A percentile compares a stretch with the other conserved stretches of the same genome.
phyloP scores from a whole-genome alignment of 1,139 yeast genomes.

The Meyerozyma smithsonii region DNA sequence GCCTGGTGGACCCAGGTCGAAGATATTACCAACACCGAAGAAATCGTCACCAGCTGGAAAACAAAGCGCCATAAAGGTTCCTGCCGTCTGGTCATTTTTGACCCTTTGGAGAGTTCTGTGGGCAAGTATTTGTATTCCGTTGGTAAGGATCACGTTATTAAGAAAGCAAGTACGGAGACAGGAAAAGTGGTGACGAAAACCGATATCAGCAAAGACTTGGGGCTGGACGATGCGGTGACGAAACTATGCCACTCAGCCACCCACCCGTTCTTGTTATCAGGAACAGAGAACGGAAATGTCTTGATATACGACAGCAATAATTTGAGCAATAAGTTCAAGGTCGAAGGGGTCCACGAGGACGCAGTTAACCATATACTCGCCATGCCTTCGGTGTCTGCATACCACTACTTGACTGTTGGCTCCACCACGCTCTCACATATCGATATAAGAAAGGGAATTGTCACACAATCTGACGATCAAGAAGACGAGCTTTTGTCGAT shows the following conservation, averaged over 20 bases:
- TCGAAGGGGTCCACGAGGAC: constrained; percentile 62
- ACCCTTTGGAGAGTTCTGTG: constrained; percentile 38
- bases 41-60: constrained; percentile 57
- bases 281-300: constrained; percentile 75
- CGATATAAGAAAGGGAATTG: constrained; percentile 69
- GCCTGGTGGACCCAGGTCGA: constrained; percentile 48
- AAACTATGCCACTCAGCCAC: constrained; percentile 60
- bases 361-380: constrained; percentile 71
- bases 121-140: constrained; percentile 61
- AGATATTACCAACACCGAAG: constrained; percentile 28
- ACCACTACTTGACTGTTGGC: constrained; percentile 78
- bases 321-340: constrained; percentile 36
- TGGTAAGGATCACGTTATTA: constrained; percentile 78
- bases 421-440: constrained; percentile 77
- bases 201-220: constrained; percentile 22
- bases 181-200: constrained; percentile 72
- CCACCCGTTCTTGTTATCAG: constrained; percentile 63
- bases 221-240: constrained; percentile 42
- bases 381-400: constrained; percentile 65
- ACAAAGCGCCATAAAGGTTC: constrained; percentile 91
- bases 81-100: constrained; percentile 70
- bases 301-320: constrained; percentile 55
- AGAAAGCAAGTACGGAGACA: constrained; percentile 64
- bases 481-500: constrained; percentile 85
- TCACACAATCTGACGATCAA: constrained; percentile 76